A percentile compares a stretch with the other conserved stretches of the same genome.
These are phyloP conservation scores for Phascolomyces articulosus DNA, from an alignment of 371 early-diverging fungal genomes.

Conservation along the genomic window DNA sequence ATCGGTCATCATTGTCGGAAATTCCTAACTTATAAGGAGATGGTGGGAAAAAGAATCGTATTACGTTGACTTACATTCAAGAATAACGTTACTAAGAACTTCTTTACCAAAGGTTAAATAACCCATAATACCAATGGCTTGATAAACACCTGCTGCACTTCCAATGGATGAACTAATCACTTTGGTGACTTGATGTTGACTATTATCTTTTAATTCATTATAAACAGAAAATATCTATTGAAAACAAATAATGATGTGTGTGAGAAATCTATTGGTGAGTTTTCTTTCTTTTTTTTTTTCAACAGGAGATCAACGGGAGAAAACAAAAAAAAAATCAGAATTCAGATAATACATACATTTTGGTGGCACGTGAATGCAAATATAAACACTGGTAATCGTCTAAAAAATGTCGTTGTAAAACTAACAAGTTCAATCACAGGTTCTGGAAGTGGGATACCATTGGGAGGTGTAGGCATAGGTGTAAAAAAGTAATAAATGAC, in stretches of 20 bases:
- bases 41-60: background rate
- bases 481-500: constrained; percentile 82
- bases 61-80: constrained; percentile 65
- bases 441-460: constrained; percentile 34
- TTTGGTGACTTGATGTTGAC: constrained; percentile 59
- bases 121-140: constrained; percentile 89
- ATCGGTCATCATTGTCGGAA: too few relatives aligned
- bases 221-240: constrained; percentile 86
- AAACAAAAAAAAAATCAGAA: too few relatives aligned
- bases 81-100: constrained; percentile 90
- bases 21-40: background rate
- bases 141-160: constrained; percentile 83
- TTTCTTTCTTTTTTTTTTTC: background rate
- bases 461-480: constrained; percentile 32
- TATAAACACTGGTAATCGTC: constrained; percentile 94
- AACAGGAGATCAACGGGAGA: background rate
- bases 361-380: constrained; percentile 98
- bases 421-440: constrained; percentile 52
- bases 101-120: constrained; percentile 94
- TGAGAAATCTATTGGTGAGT: background rate
- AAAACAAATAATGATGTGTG: background rate
- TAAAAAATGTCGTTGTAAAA: constrained; percentile 73
- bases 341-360: constrained; percentile 69
- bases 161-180: constrained; percentile 81
- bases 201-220: constrained; percentile 90